Base-by-base conservation (phyloP, 2,329 filamentous ascomycete genomes). In the Hansfordia pulvinata region DNA sequence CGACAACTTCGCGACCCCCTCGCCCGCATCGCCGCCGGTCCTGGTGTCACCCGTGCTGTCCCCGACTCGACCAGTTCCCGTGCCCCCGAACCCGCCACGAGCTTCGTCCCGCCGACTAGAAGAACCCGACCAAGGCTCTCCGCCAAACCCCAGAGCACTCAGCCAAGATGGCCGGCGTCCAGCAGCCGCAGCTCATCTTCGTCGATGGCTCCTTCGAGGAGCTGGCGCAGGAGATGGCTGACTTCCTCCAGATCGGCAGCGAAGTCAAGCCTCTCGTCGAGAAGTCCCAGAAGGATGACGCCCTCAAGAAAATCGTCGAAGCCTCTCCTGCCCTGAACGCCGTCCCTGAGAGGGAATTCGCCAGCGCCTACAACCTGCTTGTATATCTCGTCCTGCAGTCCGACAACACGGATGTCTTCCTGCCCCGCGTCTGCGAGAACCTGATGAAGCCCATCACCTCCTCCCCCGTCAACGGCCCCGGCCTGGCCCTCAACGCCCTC, bases 311-410 rank as follows among this genome's bases (percentile, higher is more conserved):
- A 67, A 67, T 98, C 38, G 82, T 96, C 34, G 73, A 76, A 39
- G 80, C 81, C 31, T 84, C 83, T 28, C 58, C 69, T 28, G 69
- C 69, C 26, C 65, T 98, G 50, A 93, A 86, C 57, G 69, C 70
- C 36, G 82, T 85, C 30, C 83, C 88, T 32, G 90, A 98, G 68
- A 92, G 90, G 69, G 88, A 96, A 57, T 90, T 94, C 53, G 86
- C 84, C 34, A 79, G 88, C 32, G 84, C 88, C 34, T 94, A 94
- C 62, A 96, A 98, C 62, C 78, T 96, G 42, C 77, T 98, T 53
- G 77, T 96, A 49, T 83, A 94, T 63, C 76, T 98, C 33, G 74
- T 93, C 40, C 69, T 84, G 45, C 83, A 93, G 59, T 83, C 85
- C 33, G 73, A 80, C 43, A 82, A 86, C 43, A 71, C 80, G 40